Percentiles rank a stretch among this genome's conserved stretches.
Evolutionary conservation across 768 basidiomycete species (phyloP).

Genomic region (Pleurotus tuoliensis): DNA sequence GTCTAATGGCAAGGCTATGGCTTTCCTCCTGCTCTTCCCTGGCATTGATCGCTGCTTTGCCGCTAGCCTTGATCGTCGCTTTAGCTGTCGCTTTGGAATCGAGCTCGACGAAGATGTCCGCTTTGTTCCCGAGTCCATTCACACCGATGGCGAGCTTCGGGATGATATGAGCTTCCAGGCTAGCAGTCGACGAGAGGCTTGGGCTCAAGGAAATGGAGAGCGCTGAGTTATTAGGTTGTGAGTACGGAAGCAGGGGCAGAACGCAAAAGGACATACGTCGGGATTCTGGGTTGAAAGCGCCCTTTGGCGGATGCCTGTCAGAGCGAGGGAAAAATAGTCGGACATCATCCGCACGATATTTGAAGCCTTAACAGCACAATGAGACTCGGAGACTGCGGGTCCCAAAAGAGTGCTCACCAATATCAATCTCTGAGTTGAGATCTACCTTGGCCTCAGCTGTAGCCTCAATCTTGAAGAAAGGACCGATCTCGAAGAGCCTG

Average conservation of each 20-base stretch:
- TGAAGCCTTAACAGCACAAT: slow-evolving; percentile 14
- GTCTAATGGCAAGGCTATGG: not conserved
- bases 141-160: slow-evolving; percentile 16
- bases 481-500: slow-evolving; percentile 31
- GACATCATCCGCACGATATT: slow-evolving; percentile 25
- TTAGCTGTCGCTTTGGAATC: slow-evolving; percentile 25
- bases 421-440: slow-evolving; percentile 25
- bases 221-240: slow-evolving; percentile 10
- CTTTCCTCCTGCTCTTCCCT: not conserved
- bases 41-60: slow-evolving; percentile 7
- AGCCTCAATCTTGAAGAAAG: slow-evolving; percentile 32
- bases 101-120: slow-evolving; percentile 17
- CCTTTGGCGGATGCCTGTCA: slow-evolving; percentile 17
- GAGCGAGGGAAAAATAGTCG: slow-evolving; percentile 34
- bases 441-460: slow-evolving; percentile 24
- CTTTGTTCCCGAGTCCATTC: slow-evolving; percentile 1
- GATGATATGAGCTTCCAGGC: slow-evolving; percentile 30
- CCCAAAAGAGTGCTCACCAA: slow-evolving; percentile 9
- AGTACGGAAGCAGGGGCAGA: not conserved
- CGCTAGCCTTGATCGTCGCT: slow-evolving; percentile 14
- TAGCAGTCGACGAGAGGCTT: slow-evolving; percentile 21
- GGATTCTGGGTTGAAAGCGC: slow-evolving; percentile 21
- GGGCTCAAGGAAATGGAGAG: slow-evolving; percentile 29
- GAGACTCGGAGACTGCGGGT: not conserved
- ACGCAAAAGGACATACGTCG: slow-evolving; percentile 22